phyloP scores from a whole-genome alignment of 495 filamentous ascomycete species.

The Halenospora varia region DNA sequence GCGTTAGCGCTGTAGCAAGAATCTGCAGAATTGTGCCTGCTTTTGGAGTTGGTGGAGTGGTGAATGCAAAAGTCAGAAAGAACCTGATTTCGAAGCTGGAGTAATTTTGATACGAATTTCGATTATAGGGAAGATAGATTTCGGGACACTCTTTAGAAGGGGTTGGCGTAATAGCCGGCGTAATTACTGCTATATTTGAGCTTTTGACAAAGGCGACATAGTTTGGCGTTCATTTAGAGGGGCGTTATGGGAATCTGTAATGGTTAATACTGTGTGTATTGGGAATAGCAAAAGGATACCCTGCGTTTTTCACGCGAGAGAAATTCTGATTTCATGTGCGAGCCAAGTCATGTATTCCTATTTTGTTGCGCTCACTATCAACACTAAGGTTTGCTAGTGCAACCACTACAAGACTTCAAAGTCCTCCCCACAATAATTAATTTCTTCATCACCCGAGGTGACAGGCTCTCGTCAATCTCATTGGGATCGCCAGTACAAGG shows the following conservation, averaged over 20 bases:
- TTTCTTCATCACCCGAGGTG: too few species aligned
- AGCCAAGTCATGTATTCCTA: too few species aligned
- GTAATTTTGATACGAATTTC: slow-evolving; percentile 1
- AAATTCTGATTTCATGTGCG: too few species aligned
- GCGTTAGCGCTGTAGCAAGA: slow-evolving; percentile 69
- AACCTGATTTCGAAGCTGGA: slow-evolving; percentile 18
- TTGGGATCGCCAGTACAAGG: too few species aligned
- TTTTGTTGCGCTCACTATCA: too few species aligned
- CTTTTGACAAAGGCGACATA: not conserved
- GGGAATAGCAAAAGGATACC: not conserved
- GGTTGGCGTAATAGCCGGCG: not conserved
- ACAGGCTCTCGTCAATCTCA: too few species aligned
- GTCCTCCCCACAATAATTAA: too few species aligned
- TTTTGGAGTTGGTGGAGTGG: slow-evolving; percentile 89
- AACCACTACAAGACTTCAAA: too few species aligned
- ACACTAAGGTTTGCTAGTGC: too few species aligned
- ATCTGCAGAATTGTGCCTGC: slow-evolving; percentile 92
- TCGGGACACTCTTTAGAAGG: not conserved
- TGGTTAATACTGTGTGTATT: not conserved
- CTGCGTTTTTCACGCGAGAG: too few species aligned
- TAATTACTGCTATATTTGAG: not conserved
- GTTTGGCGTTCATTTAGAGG: not conserved
- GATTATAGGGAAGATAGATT: not conserved
- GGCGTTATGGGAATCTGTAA: not conserved
- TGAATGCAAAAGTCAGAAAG: slow-evolving; percentile 71